Conservation (phyloP, 257 asterid genomes). For the Nicotiana benthamiana region DNA sequence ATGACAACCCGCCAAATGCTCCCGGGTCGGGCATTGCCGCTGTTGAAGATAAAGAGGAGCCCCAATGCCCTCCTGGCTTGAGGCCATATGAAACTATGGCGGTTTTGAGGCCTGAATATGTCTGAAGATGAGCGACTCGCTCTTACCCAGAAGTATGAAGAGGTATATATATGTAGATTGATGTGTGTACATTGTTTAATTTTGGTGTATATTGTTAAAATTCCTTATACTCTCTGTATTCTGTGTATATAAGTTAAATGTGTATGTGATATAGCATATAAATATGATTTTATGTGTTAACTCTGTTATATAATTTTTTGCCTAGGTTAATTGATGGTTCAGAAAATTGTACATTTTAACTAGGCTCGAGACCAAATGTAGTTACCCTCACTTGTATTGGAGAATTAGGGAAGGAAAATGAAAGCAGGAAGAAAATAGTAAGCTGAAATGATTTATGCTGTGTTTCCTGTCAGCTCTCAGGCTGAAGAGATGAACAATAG, state of each 20-base stretch:
- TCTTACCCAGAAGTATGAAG: conserved; percentile 79
- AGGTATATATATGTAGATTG: conserved; percentile 26
- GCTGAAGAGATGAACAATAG: background rate
- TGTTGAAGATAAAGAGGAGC: conserved; percentile 67
- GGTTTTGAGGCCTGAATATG: conserved; percentile 83
- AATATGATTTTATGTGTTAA: background rate
- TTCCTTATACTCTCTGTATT: background rate
- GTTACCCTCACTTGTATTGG: background rate
- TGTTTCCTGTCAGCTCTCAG: background rate
- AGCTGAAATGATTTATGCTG: background rate
- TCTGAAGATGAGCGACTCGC: conserved; percentile 90
- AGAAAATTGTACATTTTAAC: background rate
- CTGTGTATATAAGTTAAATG: background rate
- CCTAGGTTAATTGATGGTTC: background rate
- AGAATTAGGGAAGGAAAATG: background rate
- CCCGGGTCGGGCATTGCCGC: conserved; percentile 52
- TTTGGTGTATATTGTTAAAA: background rate
- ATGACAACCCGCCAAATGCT: conserved; percentile 27
- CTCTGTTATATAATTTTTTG: background rate
- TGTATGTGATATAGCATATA: background rate
- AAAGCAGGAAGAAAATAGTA: background rate
- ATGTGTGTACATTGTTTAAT: background rate
- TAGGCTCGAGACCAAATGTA: background rate
- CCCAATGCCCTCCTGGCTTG: conserved; percentile 85
- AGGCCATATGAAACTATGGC: conserved; percentile 79